Base-by-base conservation (phyloP, 192 early-diverging fungal species). In the Diversispora eburnea region DNA sequence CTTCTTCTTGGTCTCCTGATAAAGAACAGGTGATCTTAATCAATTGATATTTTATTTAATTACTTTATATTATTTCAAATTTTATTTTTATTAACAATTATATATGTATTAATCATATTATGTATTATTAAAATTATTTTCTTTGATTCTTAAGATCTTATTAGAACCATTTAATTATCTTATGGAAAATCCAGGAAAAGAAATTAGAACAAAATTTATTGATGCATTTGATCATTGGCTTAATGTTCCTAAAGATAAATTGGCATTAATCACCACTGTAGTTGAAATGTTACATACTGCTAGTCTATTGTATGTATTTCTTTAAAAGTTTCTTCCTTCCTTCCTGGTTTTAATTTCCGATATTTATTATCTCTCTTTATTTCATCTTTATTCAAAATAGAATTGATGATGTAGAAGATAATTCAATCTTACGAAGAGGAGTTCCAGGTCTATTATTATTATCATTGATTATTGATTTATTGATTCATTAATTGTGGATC, bases 371-470 rank as follows among this genome's bases (percentile, higher is more conserved):
- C 10, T 22, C 22, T 47, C 45, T 48, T 25, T 0, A 3, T 5
- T 19, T 42, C 7, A n/a, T 64, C n/a, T 64, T 33, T 43, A 8
- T 58, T 45, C 20, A 19, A 46, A 33, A 33, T 75, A 93, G 91
- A 59, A 90, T 99, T 33, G 98, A 99, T 78, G 98, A 99, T 74
- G 92, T 99, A 10, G 93, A 99, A 78, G 98, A 99, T 74, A 90
- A 88, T 66, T 97, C 94, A 0, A 86, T 88, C 22, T 75, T 99
- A 60, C 85, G 98, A 65, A 80, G 98, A 72, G 98, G 98, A 1
- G 82, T 90, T 52, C 87, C 97, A 77, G 81, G 81, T 82, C 61
- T 77, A 79, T 81, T 19, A 17, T 4, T 17, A 33, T 33, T 33
- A 33, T 7, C 19, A 47, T 47, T 66, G 1, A 66, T 48, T 4